Percentiles rank a stretch among this genome's conserved stretches.
phyloP scores from a whole-genome alignment of 2,329 filamentous ascomycete species.

The Cytospora schulzeri region DNA sequence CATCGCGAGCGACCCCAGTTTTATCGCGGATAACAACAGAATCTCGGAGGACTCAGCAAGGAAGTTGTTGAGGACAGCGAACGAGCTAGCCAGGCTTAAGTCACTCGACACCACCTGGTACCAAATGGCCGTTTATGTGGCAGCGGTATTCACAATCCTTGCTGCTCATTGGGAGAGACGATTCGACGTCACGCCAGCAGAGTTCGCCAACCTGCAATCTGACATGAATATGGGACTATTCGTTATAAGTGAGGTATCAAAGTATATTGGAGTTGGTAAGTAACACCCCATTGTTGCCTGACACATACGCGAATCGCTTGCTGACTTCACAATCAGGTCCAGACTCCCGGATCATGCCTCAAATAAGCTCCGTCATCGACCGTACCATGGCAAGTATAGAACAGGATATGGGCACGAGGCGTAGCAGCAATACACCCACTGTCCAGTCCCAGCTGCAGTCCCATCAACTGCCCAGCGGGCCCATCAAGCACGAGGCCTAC shows the following conservation, averaged over 20 bases:
- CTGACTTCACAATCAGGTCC: constrained; percentile 40
- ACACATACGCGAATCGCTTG: background rate
- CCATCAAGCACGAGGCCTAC: constrained; percentile 14
- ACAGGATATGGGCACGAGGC: constrained; percentile 47
- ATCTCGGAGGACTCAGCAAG: constrained; percentile 68
- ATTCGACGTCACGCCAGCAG: constrained; percentile 57
- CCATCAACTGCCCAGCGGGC: constrained; percentile 16
- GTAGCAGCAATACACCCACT: constrained; percentile 26
- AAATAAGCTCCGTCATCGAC: constrained; percentile 52
- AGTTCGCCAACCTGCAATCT: constrained; percentile 60
- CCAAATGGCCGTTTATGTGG: constrained; percentile 70
- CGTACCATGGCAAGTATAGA: constrained; percentile 57
- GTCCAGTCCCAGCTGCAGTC: background rate
- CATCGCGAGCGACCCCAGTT: constrained; percentile 53
- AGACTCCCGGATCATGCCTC: constrained; percentile 45
- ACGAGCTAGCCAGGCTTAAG: constrained; percentile 63
- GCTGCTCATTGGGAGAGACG: constrained; percentile 70
- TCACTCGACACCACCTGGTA: constrained; percentile 80
- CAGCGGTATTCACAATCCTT: constrained; percentile 72
- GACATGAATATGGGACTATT: constrained; percentile 73
- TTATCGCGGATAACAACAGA: constrained; percentile 63
- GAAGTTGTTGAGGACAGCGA: constrained; percentile 63
- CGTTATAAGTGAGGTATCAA: constrained; percentile 67
- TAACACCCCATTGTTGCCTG: constrained; percentile 21
- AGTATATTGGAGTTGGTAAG: constrained; percentile 69